phyloP scores from a whole-genome alignment of 441 rosid genomes.

The Brassica balearica region DNA sequence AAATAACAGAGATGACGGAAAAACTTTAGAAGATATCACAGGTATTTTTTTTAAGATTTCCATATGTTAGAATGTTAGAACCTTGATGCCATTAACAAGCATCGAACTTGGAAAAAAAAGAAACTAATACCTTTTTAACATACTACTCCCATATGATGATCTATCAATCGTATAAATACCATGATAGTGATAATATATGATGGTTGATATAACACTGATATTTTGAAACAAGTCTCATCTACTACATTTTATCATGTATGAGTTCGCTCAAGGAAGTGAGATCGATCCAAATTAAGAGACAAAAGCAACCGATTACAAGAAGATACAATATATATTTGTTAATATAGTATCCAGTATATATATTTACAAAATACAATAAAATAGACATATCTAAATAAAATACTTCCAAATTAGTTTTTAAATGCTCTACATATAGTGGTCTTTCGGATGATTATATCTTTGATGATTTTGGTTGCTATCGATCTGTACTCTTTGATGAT shows the following conservation, averaged over 20 bases:
- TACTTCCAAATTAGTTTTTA: too few species aligned
- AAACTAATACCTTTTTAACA: background rate
- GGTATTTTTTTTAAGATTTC: background rate
- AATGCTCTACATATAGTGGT: too few species aligned
- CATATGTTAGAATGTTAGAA: background rate
- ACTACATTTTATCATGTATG: background rate
- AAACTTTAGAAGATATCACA: background rate
- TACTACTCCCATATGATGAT: background rate
- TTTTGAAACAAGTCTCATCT: background rate
- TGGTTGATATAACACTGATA: background rate
- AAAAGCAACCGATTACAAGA: background rate
- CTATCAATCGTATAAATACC: background rate
- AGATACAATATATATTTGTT: background rate
- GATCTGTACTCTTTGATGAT: too few species aligned
- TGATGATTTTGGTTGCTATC: too few species aligned
- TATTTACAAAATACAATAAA: background rate
- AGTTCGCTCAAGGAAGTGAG: background rate
- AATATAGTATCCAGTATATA: too few species aligned
- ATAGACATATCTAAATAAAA: too few species aligned
- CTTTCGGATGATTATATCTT: too few species aligned
- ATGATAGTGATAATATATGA: background rate
- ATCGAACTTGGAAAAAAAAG: background rate
- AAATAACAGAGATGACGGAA: background rate
- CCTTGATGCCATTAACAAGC: background rate
- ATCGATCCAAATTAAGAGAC: background rate